Conservation (phyloP, 768 basidiomycete genomes). For the Boletus coccyginus region DNA sequence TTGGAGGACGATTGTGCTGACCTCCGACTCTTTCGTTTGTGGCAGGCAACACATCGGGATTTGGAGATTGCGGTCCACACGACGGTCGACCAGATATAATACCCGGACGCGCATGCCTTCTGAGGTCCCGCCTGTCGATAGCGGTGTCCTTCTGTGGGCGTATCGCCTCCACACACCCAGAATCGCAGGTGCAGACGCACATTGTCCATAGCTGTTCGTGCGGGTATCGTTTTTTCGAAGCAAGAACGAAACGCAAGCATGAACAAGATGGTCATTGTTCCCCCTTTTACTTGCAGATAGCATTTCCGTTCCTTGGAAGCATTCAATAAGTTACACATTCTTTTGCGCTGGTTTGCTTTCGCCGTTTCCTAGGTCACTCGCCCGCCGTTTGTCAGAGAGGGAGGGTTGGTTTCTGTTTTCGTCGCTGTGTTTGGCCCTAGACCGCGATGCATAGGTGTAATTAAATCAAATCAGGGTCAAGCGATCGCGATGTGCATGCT, state of each 20-base stretch:
- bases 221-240: not conserved
- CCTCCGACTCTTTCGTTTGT: not conserved
- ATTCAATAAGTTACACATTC: not conserved
- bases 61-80: conserved; percentile 13
- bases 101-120: not conserved
- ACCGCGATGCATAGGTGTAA: no score
- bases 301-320: not conserved
- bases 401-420: not conserved
- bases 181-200: not conserved
- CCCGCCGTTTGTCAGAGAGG: no score
- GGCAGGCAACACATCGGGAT: conserved; percentile 1
- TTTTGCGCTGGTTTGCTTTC: not conserved
- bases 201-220: not conserved
- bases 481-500: not conserved
- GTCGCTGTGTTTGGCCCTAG: no score
- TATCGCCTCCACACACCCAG: not conserved
- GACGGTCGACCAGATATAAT: not conserved
- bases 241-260: not conserved
- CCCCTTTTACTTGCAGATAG: not conserved
- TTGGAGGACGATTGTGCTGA: not conserved
- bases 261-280: not conserved
- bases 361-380: not conserved
- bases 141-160: not conserved
- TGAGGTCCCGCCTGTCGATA: not conserved
- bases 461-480: no score